phyloP scores from a whole-genome alignment of 176 grass and related monocot species.

The Phoenix dactylifera region DNA sequence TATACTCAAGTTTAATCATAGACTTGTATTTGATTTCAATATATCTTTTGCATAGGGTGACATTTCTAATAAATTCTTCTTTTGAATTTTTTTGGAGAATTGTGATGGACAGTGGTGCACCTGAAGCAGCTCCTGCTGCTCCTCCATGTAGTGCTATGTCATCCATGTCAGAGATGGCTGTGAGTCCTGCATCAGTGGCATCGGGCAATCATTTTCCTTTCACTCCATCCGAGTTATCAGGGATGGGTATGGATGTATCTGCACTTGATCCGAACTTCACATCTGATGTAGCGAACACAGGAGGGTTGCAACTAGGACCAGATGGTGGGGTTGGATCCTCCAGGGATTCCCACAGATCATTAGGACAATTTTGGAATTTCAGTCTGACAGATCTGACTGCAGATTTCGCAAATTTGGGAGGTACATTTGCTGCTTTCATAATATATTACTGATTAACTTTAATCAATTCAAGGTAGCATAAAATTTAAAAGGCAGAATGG shows the following conservation, averaged over 20 bases:
- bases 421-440: conserved; percentile 25
- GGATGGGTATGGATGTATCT: conserved; percentile 72
- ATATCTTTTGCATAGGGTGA: too few relatives aligned
- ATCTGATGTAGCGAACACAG: conserved; percentile 46
- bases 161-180: conserved; percentile 65
- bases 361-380: conserved; percentile 95
- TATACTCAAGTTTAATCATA: too few relatives aligned
- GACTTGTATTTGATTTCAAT: too few relatives aligned
- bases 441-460: too few relatives aligned
- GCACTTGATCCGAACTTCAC: conserved; percentile 63
- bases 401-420: conserved; percentile 90
- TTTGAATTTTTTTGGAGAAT: conserved; percentile 44
- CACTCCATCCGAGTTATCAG: conserved; percentile 70
- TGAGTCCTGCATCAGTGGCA: conserved; percentile 80
- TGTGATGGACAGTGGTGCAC: conserved; percentile 42
- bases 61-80: conserved; percentile 3
- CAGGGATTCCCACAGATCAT: conserved; percentile 74
- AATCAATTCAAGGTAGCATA: too few relatives aligned
- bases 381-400: conserved; percentile 88
- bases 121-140: conserved; percentile 35
- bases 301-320: conserved; percentile 59
- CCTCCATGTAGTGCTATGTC: conserved; percentile 45
- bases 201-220: conserved; percentile 93
- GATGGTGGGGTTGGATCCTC: conserved; percentile 54
- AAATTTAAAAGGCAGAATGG: too few relatives aligned